Evolutionary conservation across 2,329 filamentous ascomycete genomes (phyloP).

Genomic region (Bipolaris sorokiniana): DNA sequence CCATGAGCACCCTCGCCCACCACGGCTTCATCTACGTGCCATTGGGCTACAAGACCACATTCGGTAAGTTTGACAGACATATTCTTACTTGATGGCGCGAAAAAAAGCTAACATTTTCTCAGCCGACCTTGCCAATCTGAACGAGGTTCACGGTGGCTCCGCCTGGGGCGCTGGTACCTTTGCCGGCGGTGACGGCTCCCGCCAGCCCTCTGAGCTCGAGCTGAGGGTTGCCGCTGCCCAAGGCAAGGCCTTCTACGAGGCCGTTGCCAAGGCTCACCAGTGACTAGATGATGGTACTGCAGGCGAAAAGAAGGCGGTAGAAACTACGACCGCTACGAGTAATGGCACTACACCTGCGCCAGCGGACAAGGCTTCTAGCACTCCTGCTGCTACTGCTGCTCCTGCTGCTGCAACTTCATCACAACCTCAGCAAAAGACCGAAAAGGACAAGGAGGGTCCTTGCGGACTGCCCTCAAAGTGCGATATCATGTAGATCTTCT

Average conservation of each 20-base stretch:
- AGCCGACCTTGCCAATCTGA: slow-evolving; percentile 69
- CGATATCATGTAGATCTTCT: slow-evolving; percentile 61
- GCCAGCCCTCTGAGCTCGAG: slow-evolving; percentile 78
- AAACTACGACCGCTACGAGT: slow-evolving; percentile 19
- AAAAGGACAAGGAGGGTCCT: slow-evolving; percentile 66
- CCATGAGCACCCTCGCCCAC: slow-evolving; percentile 86
- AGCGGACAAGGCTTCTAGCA: slow-evolving; percentile 27
- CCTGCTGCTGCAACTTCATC: slow-evolving; percentile 29
- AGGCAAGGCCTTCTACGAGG: slow-evolving; percentile 83
- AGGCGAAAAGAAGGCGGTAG: slow-evolving; percentile 11
- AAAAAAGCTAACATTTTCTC: slow-evolving; percentile 1
- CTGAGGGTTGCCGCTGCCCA: slow-evolving; percentile 80
- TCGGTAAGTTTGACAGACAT: slow-evolving; percentile 49
- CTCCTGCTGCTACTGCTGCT: slow-evolving; percentile 23
- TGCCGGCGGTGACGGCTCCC: slow-evolving; percentile 76
- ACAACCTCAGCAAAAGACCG: slow-evolving; percentile 39
- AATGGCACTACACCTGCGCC: slow-evolving; percentile 28
- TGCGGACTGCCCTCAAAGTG: slow-evolving; percentile 82
- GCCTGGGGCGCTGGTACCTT: slow-evolving; percentile 97
- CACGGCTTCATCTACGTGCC: slow-evolving; percentile 98
- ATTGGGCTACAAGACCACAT: slow-evolving; percentile 85
- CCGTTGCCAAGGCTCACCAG: slow-evolving; percentile 71
- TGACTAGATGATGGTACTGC: slow-evolving; percentile 73
- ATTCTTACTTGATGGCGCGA: too few species aligned
- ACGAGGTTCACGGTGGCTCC: slow-evolving; percentile 82